Evolutionary conservation across 345 rosid genomes (phyloP).

Genomic region (Salix dunnii): DNA sequence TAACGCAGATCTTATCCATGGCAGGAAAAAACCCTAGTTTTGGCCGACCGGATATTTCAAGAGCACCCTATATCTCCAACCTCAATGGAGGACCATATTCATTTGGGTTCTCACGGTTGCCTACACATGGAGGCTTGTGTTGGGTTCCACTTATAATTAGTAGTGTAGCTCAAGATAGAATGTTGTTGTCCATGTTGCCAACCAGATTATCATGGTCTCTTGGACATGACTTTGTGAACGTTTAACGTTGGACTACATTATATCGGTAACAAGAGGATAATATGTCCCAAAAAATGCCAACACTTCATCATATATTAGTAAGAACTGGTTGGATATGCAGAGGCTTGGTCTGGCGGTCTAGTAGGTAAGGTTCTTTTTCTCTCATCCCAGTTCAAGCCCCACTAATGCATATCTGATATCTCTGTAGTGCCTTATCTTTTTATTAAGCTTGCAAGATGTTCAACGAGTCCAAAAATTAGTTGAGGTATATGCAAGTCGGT

Average conservation of each 20-base stretch:
- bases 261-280: background rate
- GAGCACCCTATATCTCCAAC: background rate
- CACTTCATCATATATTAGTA: background rate
- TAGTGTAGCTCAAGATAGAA: constrained; percentile 8
- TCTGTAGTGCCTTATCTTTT: too few relatives aligned
- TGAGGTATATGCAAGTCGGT: too few relatives aligned
- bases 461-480: too few relatives aligned
- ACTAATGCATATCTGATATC: too few relatives aligned
- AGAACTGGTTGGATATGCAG: too few relatives aligned
- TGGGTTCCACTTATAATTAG: constrained; percentile 21
- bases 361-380: too few relatives aligned
- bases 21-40: background rate
- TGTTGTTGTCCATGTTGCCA: constrained; percentile 35
- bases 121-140: constrained; percentile 19
- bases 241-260: background rate
- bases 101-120: constrained; percentile 8
- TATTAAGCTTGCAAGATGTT: too few relatives aligned
- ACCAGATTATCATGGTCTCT: constrained; percentile 28
- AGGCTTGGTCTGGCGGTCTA: too few relatives aligned
- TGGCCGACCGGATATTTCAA: constrained; percentile 35
- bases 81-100: constrained; percentile 23
- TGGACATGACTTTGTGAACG: background rate
- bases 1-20: constrained; percentile 2
- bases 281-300: constrained; percentile 1
- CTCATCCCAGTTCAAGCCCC: too few relatives aligned